Percentiles rank a stretch among this genome's conserved stretches.
phyloP scores from a whole-genome alignment of 805 yeast genomes.

The Myxozyma mucilagina region DNA sequence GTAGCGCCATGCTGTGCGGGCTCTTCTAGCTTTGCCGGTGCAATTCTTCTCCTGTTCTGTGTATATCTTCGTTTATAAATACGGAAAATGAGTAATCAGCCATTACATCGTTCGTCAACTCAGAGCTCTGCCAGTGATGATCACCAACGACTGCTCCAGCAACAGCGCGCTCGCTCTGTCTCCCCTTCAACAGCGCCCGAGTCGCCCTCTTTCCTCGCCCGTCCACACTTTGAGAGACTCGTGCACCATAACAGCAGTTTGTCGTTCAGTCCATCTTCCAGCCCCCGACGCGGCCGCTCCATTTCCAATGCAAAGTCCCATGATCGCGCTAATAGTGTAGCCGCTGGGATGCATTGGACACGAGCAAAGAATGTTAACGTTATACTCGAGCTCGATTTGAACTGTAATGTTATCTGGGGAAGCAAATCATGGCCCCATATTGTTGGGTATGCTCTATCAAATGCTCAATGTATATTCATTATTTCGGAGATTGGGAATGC shows the following conservation, averaged over 20 bases:
- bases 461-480: neutral
- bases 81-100: neutral
- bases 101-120: neutral
- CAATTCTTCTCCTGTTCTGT: too few species aligned
- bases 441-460: constrained; percentile 51
- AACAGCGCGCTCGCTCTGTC: constrained; percentile 6
- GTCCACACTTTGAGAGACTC: neutral
- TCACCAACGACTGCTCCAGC: neutral
- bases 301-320: constrained; percentile 5
- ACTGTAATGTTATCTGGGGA: constrained; percentile 73
- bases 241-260: neutral
- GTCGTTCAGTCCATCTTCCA: constrained; percentile 6
- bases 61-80: too few species aligned
- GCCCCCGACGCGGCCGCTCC: constrained; percentile 18
- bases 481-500: too few species aligned
- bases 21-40: neutral
- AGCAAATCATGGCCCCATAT: constrained; percentile 76
- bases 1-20: constrained; percentile 4
- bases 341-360: constrained; percentile 8
- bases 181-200: constrained; percentile 3
- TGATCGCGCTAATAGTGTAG: neutral
- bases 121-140: neutral
- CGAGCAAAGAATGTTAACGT: constrained; percentile 47
- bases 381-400: constrained; percentile 80
- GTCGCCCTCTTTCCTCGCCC: constrained; percentile 5